Conservation (phyloP, 2,329 filamentous ascomycete genomes). For the Lachnellula suecica region DNA sequence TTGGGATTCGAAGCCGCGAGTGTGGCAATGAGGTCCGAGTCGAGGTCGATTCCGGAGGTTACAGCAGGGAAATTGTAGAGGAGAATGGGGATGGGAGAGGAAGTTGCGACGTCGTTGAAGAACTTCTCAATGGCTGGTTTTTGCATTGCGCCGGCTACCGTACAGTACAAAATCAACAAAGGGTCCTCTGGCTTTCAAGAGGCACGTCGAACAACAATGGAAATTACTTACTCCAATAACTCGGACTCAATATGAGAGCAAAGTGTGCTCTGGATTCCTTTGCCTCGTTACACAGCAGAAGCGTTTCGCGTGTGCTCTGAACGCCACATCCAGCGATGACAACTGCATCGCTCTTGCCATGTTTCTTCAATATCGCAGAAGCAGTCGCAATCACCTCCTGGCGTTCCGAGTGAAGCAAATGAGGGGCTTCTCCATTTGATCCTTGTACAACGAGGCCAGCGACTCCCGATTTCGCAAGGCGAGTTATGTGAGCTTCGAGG, state of each 20-base stretch:
- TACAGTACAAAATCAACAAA: slow-evolving; percentile 37
- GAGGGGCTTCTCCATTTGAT: slow-evolving; percentile 73
- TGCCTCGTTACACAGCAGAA: slow-evolving; percentile 65
- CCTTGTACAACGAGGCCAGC: slow-evolving; percentile 69
- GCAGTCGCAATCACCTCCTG: slow-evolving; percentile 61
- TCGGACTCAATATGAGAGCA: slow-evolving; percentile 66
- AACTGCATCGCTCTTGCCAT: slow-evolving; percentile 53
- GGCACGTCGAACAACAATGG: no score
- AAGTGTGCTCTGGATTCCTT: slow-evolving; percentile 63
- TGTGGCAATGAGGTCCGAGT: slow-evolving; percentile 54
- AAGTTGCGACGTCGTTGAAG: no score
- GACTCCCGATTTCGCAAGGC: slow-evolving; percentile 62
- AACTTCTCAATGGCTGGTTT: slow-evolving; percentile 57
- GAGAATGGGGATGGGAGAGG: slow-evolving; percentile 59
- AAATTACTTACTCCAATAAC: slow-evolving; percentile 63
- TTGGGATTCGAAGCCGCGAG: slow-evolving; percentile 59
- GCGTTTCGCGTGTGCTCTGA: slow-evolving; percentile 66
- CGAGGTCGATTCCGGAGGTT: slow-evolving; percentile 55
- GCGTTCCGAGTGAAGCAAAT: slow-evolving; percentile 65
- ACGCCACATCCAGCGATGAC: slow-evolving; percentile 70
- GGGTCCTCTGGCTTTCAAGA: no score
- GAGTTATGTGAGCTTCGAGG: slow-evolving; percentile 51
- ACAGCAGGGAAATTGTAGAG: slow-evolving; percentile 65
- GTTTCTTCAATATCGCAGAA: slow-evolving; percentile 57
- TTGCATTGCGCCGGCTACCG: slow-evolving; percentile 46